phyloP scores from a whole-genome alignment of 441 rosid genomes.

The Jatropha podagrica region DNA sequence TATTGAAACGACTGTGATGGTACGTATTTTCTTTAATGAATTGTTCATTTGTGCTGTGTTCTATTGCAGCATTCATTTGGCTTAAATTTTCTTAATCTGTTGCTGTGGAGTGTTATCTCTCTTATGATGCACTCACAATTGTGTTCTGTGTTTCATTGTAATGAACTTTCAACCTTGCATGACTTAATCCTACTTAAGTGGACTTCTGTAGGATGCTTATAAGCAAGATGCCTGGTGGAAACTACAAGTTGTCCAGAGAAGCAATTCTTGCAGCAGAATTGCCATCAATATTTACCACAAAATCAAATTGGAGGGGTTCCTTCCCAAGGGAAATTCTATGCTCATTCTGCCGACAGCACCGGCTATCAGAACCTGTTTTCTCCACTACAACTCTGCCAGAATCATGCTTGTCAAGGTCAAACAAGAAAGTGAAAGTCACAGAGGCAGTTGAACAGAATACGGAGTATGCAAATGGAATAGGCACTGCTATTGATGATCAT shows the following conservation, averaged over 20 bases:
- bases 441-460: conserved; percentile 32
- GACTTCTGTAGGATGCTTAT: conserved; percentile 53
- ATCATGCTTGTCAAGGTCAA: conserved; percentile 45
- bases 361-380: conserved; percentile 79
- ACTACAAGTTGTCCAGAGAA: conserved; percentile 78
- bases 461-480: conserved; percentile 36
- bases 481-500: conserved; percentile 29
- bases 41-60: no score
- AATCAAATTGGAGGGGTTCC: conserved; percentile 84
- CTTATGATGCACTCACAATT: background rate
- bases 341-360: conserved; percentile 83
- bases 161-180: conserved; percentile 12
- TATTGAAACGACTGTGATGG: no score
- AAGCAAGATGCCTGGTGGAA: conserved; percentile 75
- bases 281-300: conserved; percentile 66
- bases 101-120: conserved; percentile 11
- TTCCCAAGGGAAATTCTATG: conserved; percentile 75
- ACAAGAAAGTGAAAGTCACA: conserved; percentile 51
- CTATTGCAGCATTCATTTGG: background rate
- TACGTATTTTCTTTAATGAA: no score
- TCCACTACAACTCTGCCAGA: conserved; percentile 40
- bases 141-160: background rate
- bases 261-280: conserved; percentile 71
- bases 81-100: background rate
- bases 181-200: conserved; percentile 19